A percentile compares a stretch with the other conserved stretches of the same genome.
Evolutionary conservation across 148 eudicot genomes (phyloP).

Genomic region (Drosera capensis): DNA sequence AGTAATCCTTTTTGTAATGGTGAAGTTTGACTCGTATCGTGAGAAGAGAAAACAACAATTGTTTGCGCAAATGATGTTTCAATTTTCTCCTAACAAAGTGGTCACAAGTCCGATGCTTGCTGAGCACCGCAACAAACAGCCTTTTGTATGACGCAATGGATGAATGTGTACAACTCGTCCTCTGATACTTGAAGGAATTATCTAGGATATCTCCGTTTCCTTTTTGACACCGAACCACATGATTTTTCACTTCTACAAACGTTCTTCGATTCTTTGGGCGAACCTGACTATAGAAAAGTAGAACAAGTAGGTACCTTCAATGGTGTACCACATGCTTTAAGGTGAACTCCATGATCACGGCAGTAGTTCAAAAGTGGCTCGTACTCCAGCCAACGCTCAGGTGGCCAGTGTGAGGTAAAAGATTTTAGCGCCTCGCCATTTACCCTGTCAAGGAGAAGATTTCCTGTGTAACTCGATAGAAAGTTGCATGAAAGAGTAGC

Average conservation of each 20-base stretch:
- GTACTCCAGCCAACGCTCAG: constrained; percentile 86
- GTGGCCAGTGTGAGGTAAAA: constrained; percentile 66
- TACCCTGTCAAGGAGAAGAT: constrained; percentile 46
- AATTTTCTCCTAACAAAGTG: too few relatives aligned
- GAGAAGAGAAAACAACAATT: too few relatives aligned
- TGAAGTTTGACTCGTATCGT: too few relatives aligned
- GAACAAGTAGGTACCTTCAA: constrained; percentile 47
- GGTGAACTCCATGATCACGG: constrained; percentile 58
- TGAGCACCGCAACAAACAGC: too few relatives aligned
- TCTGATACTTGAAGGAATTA: too few relatives aligned
- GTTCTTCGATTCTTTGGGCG: neutral
- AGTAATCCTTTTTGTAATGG: too few relatives aligned
- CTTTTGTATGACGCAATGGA: too few relatives aligned
- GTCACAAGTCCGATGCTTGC: too few relatives aligned
- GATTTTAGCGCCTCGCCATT: constrained; percentile 55
- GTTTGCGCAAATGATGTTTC: too few relatives aligned
- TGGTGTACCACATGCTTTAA: constrained; percentile 88
- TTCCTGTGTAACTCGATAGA: constrained; percentile 7
- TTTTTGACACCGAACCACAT: neutral
- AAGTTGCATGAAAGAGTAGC: neutral
- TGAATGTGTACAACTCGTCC: too few relatives aligned
- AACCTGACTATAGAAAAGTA: neutral
- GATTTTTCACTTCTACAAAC: neutral
- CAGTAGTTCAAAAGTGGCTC: constrained; percentile 73
- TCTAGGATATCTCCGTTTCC: too few relatives aligned